Evolutionary conservation across 176 grass and related monocot genomes (phyloP), one percentile per base, ranked within the genome.

Genomic region (Stipa capillata): DNA sequence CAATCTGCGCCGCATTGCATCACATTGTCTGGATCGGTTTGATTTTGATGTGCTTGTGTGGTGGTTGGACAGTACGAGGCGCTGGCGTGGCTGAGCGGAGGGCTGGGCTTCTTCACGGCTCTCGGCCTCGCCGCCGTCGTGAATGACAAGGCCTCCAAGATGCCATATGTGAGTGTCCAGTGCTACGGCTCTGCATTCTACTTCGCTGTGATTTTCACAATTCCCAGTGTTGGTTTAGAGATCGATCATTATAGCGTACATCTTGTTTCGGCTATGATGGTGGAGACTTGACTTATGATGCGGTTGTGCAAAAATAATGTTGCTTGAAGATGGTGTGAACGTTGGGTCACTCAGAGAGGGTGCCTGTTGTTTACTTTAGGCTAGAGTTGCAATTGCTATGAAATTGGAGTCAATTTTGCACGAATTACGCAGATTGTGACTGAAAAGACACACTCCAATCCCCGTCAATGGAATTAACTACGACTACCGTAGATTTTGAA

Each of bases 61-160:
- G 37, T 79, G 3, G 21, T 20, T 37, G 3, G 36, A 6, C 56
- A 97, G 91, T 93, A 91, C 3, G 91, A 97, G 85, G 88, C 91
- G 24, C 79, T 97, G 84, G 90, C 86, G 17, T 97, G 94, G 94
- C 65, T 91, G 11, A 93, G 91, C n/a, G 91, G 94, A 65, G 94
- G 91, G 39, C 70, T 93, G 10, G 27, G 91, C 11, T 93, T 93
- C 86, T 97, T 97, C 65, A 82, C 81, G n/a, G 25, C 74, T 21
- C 84, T 97, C 0, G 86, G 94, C 9, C 4, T 91, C 15, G 58
- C 88, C 0, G 83, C 88, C 4, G 52, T 79, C 48, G 76, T 91
- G 84, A 99, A 99, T 7, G 97, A 99, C 60, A 96, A 96, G 82
- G 92, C 97, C 6, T 93, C 94, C 41, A 93, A 85, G 82, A 78